These are phyloP conservation scores for Aspergillus sparsus DNA, from an alignment of 495 filamentous ascomycete genomes.

Conservation along the genomic window DNA sequence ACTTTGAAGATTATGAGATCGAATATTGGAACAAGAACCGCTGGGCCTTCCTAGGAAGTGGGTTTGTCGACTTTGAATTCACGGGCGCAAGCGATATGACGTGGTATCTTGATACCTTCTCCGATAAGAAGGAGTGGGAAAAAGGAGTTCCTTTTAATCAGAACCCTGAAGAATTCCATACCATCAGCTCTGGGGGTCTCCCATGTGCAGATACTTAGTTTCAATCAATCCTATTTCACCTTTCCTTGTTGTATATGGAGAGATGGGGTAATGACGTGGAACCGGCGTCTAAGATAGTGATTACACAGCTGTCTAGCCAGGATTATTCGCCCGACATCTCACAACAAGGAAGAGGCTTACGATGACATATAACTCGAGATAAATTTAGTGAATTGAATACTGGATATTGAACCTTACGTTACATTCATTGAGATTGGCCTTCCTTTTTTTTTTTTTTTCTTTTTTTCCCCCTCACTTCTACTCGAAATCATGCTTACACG, in stretches of 20 bases:
- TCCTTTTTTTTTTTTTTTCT: too few relatives aligned
- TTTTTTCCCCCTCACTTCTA: too few relatives aligned
- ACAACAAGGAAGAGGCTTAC: too few relatives aligned
- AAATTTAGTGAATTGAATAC: too few relatives aligned
- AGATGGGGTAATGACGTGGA: too few relatives aligned
- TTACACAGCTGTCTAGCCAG: too few relatives aligned
- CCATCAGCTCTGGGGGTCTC: neutral
- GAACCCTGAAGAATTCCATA: neutral
- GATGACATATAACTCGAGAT: too few relatives aligned
- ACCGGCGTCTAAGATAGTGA: too few relatives aligned
- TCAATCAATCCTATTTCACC: neutral
- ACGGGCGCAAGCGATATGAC: neutral
- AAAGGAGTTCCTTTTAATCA: neutral
- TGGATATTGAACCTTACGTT: too few relatives aligned
- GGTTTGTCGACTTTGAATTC: constrained; percentile 13
- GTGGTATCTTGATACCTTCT: constrained; percentile 8
- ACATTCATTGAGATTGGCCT: too few relatives aligned
- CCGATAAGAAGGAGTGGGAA: neutral
- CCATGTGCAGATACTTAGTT: neutral
- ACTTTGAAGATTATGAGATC: constrained; percentile 47
- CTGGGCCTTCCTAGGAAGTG: constrained; percentile 11
- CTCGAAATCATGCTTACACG: too few relatives aligned
- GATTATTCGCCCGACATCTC: too few relatives aligned
- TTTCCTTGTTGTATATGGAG: neutral
- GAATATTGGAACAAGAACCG: constrained; percentile 13